Percentiles rank a stretch among this genome's conserved stretches.
Evolutionary conservation across 73 alveolate species (phyloP).

Genomic region (Uronychia setigera): DNA sequence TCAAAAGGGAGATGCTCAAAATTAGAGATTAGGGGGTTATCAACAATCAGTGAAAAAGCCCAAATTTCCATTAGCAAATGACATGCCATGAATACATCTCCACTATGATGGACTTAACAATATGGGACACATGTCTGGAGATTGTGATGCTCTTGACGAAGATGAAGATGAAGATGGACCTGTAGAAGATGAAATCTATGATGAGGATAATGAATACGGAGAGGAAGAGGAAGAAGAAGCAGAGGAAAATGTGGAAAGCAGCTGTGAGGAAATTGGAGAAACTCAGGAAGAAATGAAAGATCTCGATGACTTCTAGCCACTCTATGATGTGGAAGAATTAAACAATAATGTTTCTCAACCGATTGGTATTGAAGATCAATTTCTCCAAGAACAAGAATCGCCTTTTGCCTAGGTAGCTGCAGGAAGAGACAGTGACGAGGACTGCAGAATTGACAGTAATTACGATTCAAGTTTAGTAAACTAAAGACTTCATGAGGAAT

Average conservation of each 20-base stretch:
- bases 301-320: not conserved
- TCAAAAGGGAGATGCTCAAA: no score
- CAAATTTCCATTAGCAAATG: not conserved
- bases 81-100: not conserved
- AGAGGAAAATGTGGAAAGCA: not conserved
- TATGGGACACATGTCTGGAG: not conserved
- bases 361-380: no score
- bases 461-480: not conserved
- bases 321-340: not conserved
- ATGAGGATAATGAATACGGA: not conserved
- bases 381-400: no score
- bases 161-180: not conserved
- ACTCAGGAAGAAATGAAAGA: not conserved
- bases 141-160: not conserved
- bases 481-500: not conserved
- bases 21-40: no score
- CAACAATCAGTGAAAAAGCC: no score
- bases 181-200: not conserved
- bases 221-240: no score
- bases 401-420: no score
- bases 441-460: not conserved
- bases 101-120: not conserved
- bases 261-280: not conserved
- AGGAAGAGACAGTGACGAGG: not conserved
- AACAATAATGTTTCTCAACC: no score